phyloP scores from a whole-genome alignment of 129 eudicot species.

The Apium graveolens region DNA sequence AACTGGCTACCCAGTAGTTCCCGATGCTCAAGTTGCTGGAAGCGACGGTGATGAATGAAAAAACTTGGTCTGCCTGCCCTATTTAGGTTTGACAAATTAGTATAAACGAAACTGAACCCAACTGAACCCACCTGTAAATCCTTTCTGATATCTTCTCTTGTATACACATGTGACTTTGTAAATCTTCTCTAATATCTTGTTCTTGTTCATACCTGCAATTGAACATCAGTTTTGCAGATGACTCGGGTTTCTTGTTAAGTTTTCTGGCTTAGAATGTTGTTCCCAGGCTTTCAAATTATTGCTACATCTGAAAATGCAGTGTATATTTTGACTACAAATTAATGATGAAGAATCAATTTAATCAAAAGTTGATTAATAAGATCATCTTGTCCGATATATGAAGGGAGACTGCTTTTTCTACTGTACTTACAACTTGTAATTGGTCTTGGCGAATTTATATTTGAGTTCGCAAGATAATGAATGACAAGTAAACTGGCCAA shows the following conservation, averaged over 20 bases:
- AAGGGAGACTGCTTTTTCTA: too few relatives aligned
- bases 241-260: not conserved
- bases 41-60: constrained; percentile 52
- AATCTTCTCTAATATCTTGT: not conserved
- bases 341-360: not conserved
- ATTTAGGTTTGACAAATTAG: not conserved
- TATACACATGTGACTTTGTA: not conserved
- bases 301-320: not conserved
- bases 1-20: constrained; percentile 37
- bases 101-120: not conserved
- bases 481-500: too few relatives aligned
- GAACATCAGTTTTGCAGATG: not conserved
- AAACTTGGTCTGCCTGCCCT: not conserved
- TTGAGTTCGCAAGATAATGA: too few relatives aligned
- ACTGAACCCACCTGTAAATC: constrained; percentile 16
- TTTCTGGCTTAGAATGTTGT: not conserved
- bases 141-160: constrained; percentile 2
- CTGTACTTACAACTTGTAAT: too few relatives aligned
- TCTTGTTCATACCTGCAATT: not conserved
- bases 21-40: constrained; percentile 44
- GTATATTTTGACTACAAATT: not conserved
- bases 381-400: too few relatives aligned
- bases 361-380: too few relatives aligned
- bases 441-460: too few relatives aligned
- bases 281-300: not conserved